Conservation (phyloP, 2,329 filamentous ascomycete species). For the Botryotinia convoluta region DNA sequence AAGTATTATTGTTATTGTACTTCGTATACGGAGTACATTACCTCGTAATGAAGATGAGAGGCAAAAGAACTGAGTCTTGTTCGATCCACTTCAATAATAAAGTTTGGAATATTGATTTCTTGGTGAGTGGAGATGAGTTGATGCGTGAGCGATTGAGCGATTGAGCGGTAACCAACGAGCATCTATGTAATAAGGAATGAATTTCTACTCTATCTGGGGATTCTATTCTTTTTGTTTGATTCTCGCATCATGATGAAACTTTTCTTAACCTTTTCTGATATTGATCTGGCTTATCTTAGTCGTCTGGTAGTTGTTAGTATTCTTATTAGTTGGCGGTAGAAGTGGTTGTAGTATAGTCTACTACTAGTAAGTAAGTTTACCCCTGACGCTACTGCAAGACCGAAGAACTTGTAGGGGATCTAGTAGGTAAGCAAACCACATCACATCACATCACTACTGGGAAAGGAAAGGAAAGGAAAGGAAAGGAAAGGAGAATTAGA, state of each 20-base stretch:
- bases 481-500: background rate
- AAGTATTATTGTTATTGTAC: background rate
- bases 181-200: background rate
- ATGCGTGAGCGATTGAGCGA: background rate
- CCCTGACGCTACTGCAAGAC: conserved; percentile 1
- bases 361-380: background rate
- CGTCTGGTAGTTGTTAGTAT: background rate
- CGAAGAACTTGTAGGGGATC: background rate
- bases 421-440: background rate
- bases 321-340: background rate
- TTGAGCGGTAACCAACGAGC: background rate
- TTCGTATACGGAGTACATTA: background rate
- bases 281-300: background rate
- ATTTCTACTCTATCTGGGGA: background rate
- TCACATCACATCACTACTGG: background rate
- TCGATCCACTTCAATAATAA: background rate
- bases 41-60: background rate
- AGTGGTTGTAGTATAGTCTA: background rate
- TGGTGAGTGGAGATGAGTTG: background rate
- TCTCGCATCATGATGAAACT: background rate
- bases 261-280: background rate
- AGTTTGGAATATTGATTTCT: conserved; percentile 2
- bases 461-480: background rate
- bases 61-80: background rate
- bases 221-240: background rate